These are phyloP conservation scores for Tubosaeta sp. DNA, from an alignment of 768 basidiomycete genomes.

Conservation along the genomic window DNA sequence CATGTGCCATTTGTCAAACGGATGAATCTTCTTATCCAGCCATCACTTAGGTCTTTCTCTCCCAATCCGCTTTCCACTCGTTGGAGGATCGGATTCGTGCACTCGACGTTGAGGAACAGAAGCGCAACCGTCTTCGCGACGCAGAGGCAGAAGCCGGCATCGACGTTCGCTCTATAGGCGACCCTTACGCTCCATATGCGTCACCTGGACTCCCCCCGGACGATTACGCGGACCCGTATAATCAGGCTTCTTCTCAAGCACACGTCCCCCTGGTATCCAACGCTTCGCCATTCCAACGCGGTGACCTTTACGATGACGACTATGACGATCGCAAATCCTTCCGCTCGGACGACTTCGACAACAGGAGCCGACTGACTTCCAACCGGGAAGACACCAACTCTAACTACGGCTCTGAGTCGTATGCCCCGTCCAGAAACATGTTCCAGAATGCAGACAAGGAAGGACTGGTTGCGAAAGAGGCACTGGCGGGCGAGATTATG, in stretches of 20 bases:
- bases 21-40: constrained; percentile 1
- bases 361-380: constrained; percentile 71
- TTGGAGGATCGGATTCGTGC: constrained; percentile 86
- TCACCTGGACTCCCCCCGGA: constrained; percentile 44
- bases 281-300: constrained; percentile 78
- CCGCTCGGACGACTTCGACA: constrained; percentile 76
- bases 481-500: constrained; percentile 76
- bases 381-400: constrained; percentile 75
- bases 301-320: constrained; percentile 71
- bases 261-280: constrained; percentile 80
- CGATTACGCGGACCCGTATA: constrained; percentile 51
- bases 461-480: constrained; percentile 73
- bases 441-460: constrained; percentile 81
- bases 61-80: constrained; percentile 77
- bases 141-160: constrained; percentile 71
- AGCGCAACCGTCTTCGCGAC: constrained; percentile 71
- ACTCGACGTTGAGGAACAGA: constrained; percentile 81
- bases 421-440: constrained; percentile 94
- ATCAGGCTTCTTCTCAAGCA: constrained; percentile 50
- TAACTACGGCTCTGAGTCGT: constrained; percentile 87
- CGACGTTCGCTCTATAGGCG: constrained; percentile 48
- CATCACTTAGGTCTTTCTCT: constrained; percentile 74
- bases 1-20: neutral
- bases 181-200: constrained; percentile 78
- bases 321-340: constrained; percentile 73